Base-by-base conservation (phyloP, 148 eudicot species). In the Pharnaceum exiguum region DNA sequence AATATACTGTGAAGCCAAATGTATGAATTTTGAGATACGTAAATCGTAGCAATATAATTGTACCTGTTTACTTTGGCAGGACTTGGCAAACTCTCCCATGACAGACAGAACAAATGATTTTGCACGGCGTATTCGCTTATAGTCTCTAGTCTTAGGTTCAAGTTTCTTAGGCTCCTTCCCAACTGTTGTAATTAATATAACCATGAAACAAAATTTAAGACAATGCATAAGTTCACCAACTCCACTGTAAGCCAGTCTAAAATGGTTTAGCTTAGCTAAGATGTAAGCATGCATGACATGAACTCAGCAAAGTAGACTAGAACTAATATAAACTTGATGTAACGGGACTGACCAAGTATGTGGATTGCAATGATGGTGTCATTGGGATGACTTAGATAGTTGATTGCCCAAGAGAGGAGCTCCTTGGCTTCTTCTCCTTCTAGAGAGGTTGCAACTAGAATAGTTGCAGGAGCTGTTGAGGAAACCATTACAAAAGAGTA, bases 331-430 rank as follows among this genome's bases (percentile, higher is more conserved):
- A n/a, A 21, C n/a, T 1, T 32, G 2, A 25, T 12, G 29, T 23
- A 57, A 42, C 5, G n/a, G 22, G 19, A 73, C 82, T 62, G 35
- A 88, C 96, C 93, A 31, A 89, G 72, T 33, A 89, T 59, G 46
- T 89, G 95, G 24, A 83, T n/a, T 0, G 95, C 97, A 12, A 86
- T 31, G 13, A 89, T 38, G 16, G 95, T 83, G 71, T 89, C 86
- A 28, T 77, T 77, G 4, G 95, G 95, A 42, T 57, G 85, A 26
- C 86, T 79, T 0, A 89, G 62, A 60, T 71, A 70, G 29, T 30
- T 28, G 60, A 81, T 72, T 24, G 82, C 87, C 85, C 87, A 86
- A 29, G 76, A 62, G 28, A 89, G 80, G 42, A 83, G 85, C 26
- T 73, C 66, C 42, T 70, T 71, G 61, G 82, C 79, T 11, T 73